A percentile compares a stretch with the other conserved stretches of the same genome.
Conservation (phyloP, 164 flowering plant genomes). For the Vitis labrusca region DNA sequence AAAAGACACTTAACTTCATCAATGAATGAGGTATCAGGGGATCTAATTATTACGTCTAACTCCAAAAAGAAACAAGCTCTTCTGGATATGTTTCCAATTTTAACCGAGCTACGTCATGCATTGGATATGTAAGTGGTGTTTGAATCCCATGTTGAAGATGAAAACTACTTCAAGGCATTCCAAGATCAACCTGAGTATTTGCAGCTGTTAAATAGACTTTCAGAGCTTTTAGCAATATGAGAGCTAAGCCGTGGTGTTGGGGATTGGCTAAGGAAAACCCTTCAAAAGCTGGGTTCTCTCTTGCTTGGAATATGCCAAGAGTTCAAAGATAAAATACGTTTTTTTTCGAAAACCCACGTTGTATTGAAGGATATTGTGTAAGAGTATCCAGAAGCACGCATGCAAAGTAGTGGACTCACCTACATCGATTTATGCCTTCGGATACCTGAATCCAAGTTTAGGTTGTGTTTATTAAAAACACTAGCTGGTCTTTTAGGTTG, state of each 20-base stretch:
- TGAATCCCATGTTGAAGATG: slow-evolving; percentile 79
- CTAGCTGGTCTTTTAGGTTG: slow-evolving; percentile 68
- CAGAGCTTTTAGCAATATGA: slow-evolving; percentile 82
- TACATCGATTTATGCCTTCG: slow-evolving; percentile 93
- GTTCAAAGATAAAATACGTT: slow-evolving; percentile 59
- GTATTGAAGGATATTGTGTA: slow-evolving; percentile 58
- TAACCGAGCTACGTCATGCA: slow-evolving; percentile 79
- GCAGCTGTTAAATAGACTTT: slow-evolving; percentile 81
- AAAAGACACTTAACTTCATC: slow-evolving; percentile 75
- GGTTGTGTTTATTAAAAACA: slow-evolving; percentile 79
- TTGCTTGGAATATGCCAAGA: slow-evolving; percentile 90
- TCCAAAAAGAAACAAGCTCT: slow-evolving; percentile 93
- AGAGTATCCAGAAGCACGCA: slow-evolving; percentile 56
- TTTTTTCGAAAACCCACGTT: slow-evolving; percentile 88
- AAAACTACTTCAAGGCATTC: slow-evolving; percentile 93
- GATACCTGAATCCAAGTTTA: slow-evolving; percentile 91
- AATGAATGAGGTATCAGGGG: slow-evolving; percentile 93
- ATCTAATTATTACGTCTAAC: slow-evolving; percentile 76
- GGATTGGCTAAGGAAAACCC: slow-evolving; percentile 95
- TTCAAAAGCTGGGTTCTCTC: slow-evolving; percentile 89
- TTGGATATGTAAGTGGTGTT: slow-evolving; percentile 72
- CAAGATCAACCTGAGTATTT: slow-evolving; percentile 95
- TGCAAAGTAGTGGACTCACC: slow-evolving; percentile 71
- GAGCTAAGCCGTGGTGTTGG: slow-evolving; percentile 95
- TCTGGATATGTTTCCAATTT: slow-evolving; percentile 81